Conservation (phyloP, 192 early-diverging fungal species). For the Chytriomyces hyalinus region DNA sequence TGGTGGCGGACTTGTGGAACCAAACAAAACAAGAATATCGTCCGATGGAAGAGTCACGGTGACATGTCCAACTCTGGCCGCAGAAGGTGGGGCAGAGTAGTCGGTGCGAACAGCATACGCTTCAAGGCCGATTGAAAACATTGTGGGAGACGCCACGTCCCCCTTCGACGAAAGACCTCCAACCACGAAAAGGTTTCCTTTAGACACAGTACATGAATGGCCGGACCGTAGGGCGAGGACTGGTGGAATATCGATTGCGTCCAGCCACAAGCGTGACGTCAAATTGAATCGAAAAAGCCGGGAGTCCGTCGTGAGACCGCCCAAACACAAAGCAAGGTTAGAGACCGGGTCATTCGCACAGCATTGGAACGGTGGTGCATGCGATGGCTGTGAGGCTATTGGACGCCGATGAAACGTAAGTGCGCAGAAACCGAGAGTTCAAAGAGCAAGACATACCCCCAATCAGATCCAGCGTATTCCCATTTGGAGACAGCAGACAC, state of each 20-base stretch:
- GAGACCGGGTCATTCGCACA: conserved; percentile 14
- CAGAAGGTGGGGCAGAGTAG: neutral
- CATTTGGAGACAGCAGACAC: too few relatives aligned
- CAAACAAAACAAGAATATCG: conserved; percentile 18
- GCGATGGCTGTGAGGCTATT: too few relatives aligned
- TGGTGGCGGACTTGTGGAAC: neutral
- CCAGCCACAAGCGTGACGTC: conserved; percentile 11
- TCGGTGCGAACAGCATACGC: neutral
- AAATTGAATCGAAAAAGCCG: neutral
- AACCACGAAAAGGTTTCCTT: conserved; percentile 4
- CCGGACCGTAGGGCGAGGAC: conserved; percentile 9
- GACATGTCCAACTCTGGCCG: conserved; percentile 4
- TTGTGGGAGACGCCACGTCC: neutral
- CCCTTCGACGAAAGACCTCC: conserved; percentile 5
- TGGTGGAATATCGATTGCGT: neutral
- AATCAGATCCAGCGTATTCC: too few relatives aligned
- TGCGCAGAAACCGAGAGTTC: too few relatives aligned
- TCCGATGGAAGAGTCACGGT: conserved; percentile 5
- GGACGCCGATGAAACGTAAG: too few relatives aligned
- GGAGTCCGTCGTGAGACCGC: conserved; percentile 5
- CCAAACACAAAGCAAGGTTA: conserved; percentile 11
- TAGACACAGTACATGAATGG: conserved; percentile 21
- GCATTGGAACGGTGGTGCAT: conserved; percentile 18
- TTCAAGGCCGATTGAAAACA: neutral
- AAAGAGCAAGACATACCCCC: too few relatives aligned